A percentile compares a stretch with the other conserved stretches of the same genome.
These are phyloP conservation scores for Artemisia argyi DNA, from an alignment of 129 eudicot species.

Conservation along the genomic window DNA sequence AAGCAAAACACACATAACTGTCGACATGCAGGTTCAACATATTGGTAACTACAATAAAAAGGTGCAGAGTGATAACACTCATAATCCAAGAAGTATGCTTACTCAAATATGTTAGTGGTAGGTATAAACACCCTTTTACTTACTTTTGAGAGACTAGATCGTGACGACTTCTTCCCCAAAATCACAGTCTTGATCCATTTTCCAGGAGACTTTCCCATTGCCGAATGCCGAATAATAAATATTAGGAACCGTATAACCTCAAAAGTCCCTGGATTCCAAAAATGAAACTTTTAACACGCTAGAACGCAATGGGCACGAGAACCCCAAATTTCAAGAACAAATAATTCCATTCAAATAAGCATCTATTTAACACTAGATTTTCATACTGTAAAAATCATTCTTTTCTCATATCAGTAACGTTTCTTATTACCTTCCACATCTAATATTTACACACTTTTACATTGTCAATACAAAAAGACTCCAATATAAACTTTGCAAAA, in stretches of 20 bases:
- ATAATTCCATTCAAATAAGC: background rate
- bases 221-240: constrained; percentile 10
- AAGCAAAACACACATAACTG: background rate
- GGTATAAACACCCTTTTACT: constrained; percentile 28
- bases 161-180: constrained; percentile 79
- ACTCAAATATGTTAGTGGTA: background rate
- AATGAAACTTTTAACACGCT: constrained; percentile 17
- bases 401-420: background rate
- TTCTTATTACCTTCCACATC: constrained; percentile 7
- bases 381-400: background rate
- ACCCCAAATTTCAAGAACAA: constrained; percentile 21
- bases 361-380: background rate
- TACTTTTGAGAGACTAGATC: constrained; percentile 66
- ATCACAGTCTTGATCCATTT: constrained; percentile 86
- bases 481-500: too few relatives aligned
- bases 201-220: constrained; percentile 92
- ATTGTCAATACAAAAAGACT: background rate
- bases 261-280: constrained; percentile 29
- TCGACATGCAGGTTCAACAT: constrained; percentile 13
- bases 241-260: constrained; percentile 21
- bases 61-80: constrained; percentile 1
- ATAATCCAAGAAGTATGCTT: background rate
- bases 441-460: background rate
- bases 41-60: background rate
- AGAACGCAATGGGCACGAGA: background rate